Percentiles rank a stretch among this genome's conserved stretches.
Conservation (phyloP, 768 basidiomycete genomes). For the Dioszegia hungarica region DNA sequence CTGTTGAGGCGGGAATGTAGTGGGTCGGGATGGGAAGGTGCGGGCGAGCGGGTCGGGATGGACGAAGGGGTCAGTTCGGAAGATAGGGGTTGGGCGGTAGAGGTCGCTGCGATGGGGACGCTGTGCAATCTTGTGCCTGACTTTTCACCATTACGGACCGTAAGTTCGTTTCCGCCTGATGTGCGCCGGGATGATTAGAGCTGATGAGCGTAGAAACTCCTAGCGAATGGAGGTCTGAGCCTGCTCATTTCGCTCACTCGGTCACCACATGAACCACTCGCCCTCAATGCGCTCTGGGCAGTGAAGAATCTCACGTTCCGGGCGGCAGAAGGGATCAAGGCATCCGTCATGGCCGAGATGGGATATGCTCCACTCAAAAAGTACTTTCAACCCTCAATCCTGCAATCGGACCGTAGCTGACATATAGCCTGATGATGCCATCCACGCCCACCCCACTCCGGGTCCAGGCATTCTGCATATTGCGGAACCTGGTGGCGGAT, state of each 20-base stretch:
- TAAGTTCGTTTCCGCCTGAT: constrained; percentile 50
- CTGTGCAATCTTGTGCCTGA: constrained; percentile 83
- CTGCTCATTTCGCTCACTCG: constrained; percentile 61
- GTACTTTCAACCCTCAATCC: constrained; percentile 51
- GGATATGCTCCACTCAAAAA: constrained; percentile 61
- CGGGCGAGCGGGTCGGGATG: background rate
- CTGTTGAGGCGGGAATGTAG: constrained; percentile 50
- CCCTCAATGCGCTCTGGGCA: constrained; percentile 75
- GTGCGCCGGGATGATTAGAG: background rate
- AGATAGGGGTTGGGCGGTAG: constrained; percentile 68
- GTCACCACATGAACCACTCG: constrained; percentile 57
- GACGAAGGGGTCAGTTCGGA: constrained; percentile 3
- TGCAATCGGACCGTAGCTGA: background rate
- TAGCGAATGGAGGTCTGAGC: constrained; percentile 65
- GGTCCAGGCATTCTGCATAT: constrained; percentile 29
- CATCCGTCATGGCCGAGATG: constrained; percentile 62
- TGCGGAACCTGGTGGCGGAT: constrained; percentile 37
- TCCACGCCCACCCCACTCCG: constrained; percentile 13
- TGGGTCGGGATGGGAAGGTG: background rate
- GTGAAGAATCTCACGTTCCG: constrained; percentile 76
- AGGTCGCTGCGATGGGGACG: constrained; percentile 64
- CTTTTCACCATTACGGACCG: constrained; percentile 72
- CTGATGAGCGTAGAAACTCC: constrained; percentile 54
- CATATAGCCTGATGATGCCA: constrained; percentile 4
- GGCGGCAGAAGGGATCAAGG: constrained; percentile 60